These are phyloP conservation scores for Penicillium crystallinum DNA, from an alignment of 495 filamentous ascomycete genomes.

Conservation along the genomic window DNA sequence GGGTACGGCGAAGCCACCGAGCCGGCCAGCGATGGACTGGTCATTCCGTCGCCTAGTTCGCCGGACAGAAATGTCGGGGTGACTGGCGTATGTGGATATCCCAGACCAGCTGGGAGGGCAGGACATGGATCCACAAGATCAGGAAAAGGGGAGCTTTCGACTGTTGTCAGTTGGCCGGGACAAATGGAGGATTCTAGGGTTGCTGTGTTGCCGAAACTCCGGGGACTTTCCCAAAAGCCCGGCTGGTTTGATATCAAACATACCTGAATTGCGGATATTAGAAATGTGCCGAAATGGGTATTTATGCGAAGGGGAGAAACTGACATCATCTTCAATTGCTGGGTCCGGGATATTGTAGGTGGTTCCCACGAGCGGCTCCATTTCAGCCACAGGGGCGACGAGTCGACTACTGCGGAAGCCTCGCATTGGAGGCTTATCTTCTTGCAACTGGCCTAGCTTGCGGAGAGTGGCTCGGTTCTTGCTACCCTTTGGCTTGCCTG, in stretches of 20 bases:
- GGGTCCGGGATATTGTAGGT: constrained; percentile 15
- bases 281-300: neutral
- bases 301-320: neutral
- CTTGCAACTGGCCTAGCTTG: constrained; percentile 39
- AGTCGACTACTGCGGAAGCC: constrained; percentile 18
- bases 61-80: constrained; percentile 36
- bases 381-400: constrained; percentile 10
- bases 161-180: constrained; percentile 12
- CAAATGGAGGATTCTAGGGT: constrained; percentile 19
- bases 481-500: constrained; percentile 45
- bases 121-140: constrained; percentile 18
- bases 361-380: constrained; percentile 9
- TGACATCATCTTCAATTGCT: constrained; percentile 20
- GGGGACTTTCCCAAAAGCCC: constrained; percentile 23
- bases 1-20: constrained; percentile 19
- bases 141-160: constrained; percentile 20
- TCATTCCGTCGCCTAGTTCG: constrained; percentile 26
- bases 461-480: constrained; percentile 43
- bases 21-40: constrained; percentile 28
- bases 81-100: constrained; percentile 26
- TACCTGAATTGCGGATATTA: constrained; percentile 9
- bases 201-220: constrained; percentile 11
- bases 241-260: constrained; percentile 18
- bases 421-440: constrained; percentile 24
- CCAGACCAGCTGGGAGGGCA: constrained; percentile 16